Percentiles rank a stretch among this genome's conserved stretches.
Evolutionary conservation across 257 asterid species (phyloP).

Genomic region (Solanum megistacrolobum): DNA sequence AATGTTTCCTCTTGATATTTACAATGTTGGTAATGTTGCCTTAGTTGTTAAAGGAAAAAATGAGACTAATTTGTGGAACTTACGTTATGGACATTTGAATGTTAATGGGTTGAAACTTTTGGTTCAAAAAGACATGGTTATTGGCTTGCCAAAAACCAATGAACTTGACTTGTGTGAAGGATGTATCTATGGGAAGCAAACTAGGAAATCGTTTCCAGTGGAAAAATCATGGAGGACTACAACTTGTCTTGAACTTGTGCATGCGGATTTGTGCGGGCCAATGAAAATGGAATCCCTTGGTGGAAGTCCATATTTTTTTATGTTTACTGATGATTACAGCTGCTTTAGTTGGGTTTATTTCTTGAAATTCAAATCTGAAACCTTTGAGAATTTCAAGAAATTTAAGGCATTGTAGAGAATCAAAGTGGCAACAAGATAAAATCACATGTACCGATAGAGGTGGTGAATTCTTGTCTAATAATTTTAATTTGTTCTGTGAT

Average conservation of each 20-base stretch:
- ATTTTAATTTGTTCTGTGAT: neutral
- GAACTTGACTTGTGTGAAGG: constrained; percentile 1
- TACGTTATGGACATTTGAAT: neutral
- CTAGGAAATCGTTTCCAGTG: neutral
- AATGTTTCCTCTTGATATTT: neutral
- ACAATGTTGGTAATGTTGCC: neutral
- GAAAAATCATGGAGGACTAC: constrained; percentile 3
- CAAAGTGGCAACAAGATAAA: neutral
- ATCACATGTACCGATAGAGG: neutral
- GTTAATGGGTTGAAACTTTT: neutral
- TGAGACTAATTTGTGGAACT: neutral
- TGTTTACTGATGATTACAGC: constrained; percentile 6
- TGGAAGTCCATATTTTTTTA: neutral
- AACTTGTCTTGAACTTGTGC: neutral
- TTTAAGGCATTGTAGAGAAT: constrained; percentile 7
- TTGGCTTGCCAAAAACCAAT: neutral
- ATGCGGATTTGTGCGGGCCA: neutral
- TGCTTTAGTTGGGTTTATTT: constrained; percentile 5
- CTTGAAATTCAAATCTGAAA: neutral
- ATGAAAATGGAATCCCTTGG: neutral
- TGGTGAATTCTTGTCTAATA: constrained; percentile 6
- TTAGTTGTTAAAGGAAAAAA: neutral
- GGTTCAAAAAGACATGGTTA: constrained; percentile 6
- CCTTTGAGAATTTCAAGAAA: neutral
- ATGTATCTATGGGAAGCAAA: neutral